Evolutionary conservation across 768 basidiomycete species (phyloP), one percentile per base, ranked within the genome.

Genomic region (Albatrellus ellisii): DNA sequence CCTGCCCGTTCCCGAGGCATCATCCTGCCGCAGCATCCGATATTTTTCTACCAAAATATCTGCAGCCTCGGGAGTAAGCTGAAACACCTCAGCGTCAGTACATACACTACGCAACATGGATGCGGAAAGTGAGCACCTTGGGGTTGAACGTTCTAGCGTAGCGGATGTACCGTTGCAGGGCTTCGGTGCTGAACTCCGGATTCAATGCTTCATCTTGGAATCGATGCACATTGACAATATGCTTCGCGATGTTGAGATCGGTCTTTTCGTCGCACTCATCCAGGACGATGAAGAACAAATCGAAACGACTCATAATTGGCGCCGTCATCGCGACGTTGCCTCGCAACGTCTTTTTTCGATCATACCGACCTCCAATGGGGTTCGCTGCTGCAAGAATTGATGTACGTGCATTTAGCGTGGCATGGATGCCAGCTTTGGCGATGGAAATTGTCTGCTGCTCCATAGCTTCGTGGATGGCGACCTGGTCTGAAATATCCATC

Each of bases 361-460:
- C 94, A 54, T 99, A 99, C 45, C 95, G 69, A 10, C 95, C 95
- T 4, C 91, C 86, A n/a, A 97, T 69, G 5, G 95, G 95, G 62
- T 99, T 99, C 4, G 95, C 94, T 21, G 95, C 95, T 1, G 95
- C 95, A 20, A 99, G 76, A 49, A 99, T 98, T 4, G 89, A 92
- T 0, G 95, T 98, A 9, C 95, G 79, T 1, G 95, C 95, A 53
- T 99, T 99, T 42, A 99, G 72, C 0, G 95, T 99, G 0, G 95
- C 94, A 54, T 98, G 94, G 51, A 99, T 99, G 43, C 95, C 95
- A 2, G 95, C 95, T 59, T 99, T 99, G 31, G 95, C 95, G 49
- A 98, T 97, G 22, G 91, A 95, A 53, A 98, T 97, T 1, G 94
- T 98, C 64, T 97, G 92, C 64, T 98, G 94, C 78, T 98, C 94